Evolutionary conservation across 2,329 filamentous ascomycete genomes (phyloP), one percentile per base, ranked within the genome.

Genomic region (Botrytis deweyae): DNA sequence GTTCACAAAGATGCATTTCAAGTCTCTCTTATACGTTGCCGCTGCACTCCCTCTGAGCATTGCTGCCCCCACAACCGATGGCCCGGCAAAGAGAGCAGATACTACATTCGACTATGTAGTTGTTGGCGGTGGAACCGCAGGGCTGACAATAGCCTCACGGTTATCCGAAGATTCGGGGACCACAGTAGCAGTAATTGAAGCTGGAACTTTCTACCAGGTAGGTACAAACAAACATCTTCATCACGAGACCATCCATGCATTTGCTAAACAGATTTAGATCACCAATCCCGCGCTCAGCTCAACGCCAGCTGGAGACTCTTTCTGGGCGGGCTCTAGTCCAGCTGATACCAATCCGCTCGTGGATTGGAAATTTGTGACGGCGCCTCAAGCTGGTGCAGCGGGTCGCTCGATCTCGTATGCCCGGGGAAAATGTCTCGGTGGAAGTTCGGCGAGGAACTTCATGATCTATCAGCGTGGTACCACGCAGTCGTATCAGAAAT

Each of bases 81-180:
- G 8, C 3, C 25, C 8, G 14, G 22, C 18, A 3, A 68, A 68
- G 16, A 68, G 65, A 55, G 16, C 9, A 20, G 46, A 55, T 42
- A n/a, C 65, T 61, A 64, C 70, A 10, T 76, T 74, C 77, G 84
- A 86, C 77, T 86, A 84, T 73, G 75, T 86, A 49, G 77, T 86
- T n/a, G 82, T 85, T 9, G 84, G 85, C 10, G 84, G 84, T 6
- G 84, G 85, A 7, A 85, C 84, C 0, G 81, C 84, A 8, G 84
- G 85, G 8, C 80, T 85, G 8, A 81, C 83, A 1, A 79, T 86
- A 29, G 85, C 84, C 7, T 79, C 79, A 40, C 81, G 84, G 8
- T 79, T 86, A n/a, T 67, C 93, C 40, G 88, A 93, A 82, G 95
- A 95, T 82, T 86, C 67, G 10, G 33, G 46, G 6, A 59, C 74